Evolutionary conservation across 2,329 filamentous ascomycete genomes (phyloP), one percentile per base, ranked within the genome.

Genomic region (Monilinia polystroma): DNA sequence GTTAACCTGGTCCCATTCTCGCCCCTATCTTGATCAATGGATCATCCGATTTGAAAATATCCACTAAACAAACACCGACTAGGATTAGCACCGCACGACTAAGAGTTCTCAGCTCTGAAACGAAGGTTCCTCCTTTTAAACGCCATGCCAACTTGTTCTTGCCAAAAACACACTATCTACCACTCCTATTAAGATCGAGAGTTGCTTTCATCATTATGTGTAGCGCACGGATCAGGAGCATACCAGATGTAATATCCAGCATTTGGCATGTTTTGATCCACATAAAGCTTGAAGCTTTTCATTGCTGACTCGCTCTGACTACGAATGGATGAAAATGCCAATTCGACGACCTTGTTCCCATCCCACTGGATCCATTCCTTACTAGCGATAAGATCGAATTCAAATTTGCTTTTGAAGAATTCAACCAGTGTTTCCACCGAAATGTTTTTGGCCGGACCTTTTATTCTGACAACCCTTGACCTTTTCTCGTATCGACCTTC

Each of bases 201-300:
- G 4, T 29, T 18, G 11, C 0, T 3, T 23, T 23, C 16, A 29
- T 32, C 20, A 52, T 41, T 11, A 23, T 43, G 16, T 20, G 52
- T 43, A 49, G 51, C 52, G 35, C 70, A 71, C 18, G 70, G 70
- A 65, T 72, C 70, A 20, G 32, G 68, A 51, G 32, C 64, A 55
- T 68, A 72, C 26, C 58, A 51, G 47, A 71, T 56, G 18, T 3
- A 29, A 35, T 59, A 66, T 14, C 49, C 63, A 18, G 47, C 26
- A 29, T 35, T 23, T 6, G 47, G 41, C 14, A 49, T 63, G 11
- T 32, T 49, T 43, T 65, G 41, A 14, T 45, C 32, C 45, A 43
- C 52, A 38, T 53, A 38, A 32, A 52, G 49, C 8, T 14, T 59
- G 60, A 67, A 62, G 18, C 49, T 52, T 18, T 51, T 63, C 11